Conservation (phyloP, 306 rosid species). For the cucumber (Cucumis sativus) region Cucumber_9930_V3 NC_026655.2:2769001-2769500, state of each 20-base stretch:
- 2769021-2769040: not conserved
- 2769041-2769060: not conserved
- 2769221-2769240: not conserved
- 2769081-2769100: not conserved
- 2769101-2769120: constrained; percentile 61
- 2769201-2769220: not conserved
- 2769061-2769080: not conserved
- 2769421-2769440: too few species aligned
- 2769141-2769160: not conserved
- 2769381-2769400: too few species aligned
- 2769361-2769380: too few species aligned
- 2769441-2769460: too few species aligned
- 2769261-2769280: not conserved
- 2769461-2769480: too few species aligned
- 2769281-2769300: not conserved
- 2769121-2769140: constrained; percentile 26
- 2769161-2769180: not conserved
- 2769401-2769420: too few species aligned
- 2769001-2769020: not conserved
- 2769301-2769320: not conserved
- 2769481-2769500: too few species aligned
- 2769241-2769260: not conserved
- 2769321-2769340: not conserved
- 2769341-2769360: too few species aligned
- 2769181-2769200: not conserved